Evolutionary conservation across 108 stramenopile species (phyloP), one percentile per base, ranked within the genome.

Genomic region (Nitzschia sp.): DNA sequence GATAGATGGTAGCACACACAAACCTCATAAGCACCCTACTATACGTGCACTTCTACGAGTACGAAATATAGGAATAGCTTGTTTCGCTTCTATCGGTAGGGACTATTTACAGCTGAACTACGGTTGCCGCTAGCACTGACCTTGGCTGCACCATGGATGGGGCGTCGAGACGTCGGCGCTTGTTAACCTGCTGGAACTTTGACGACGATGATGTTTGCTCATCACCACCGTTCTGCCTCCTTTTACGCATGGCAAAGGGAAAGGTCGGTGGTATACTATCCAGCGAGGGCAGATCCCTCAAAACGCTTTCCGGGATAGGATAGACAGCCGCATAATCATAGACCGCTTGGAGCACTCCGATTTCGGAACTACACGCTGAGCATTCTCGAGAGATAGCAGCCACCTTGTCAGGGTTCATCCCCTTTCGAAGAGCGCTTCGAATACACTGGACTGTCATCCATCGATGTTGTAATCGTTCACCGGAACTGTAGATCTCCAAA

Each of bases 191-290:
- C n/a, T n/a, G n/a, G n/a, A n/a, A n/a, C n/a, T n/a, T n/a, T n/a
- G n/a, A n/a, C n/a, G n/a, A n/a, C n/a, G n/a, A n/a, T n/a, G n/a
- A n/a, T n/a, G n/a, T n/a, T n/a, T n/a, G n/a, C n/a, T n/a, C n/a
- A n/a, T n/a, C 38, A 42, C 38, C 38, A 42, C 38, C n/a, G n/a
- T 19, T 17, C 21, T 19, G 33, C 46, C 61, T 0, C 46, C 61
- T 0, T 24, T 62, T 62, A 19, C 24, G 31, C 42, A 42, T 32
- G 56, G 56, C 36, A 46, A 62, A 62, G 24, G 61, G 61, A 62
- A 62, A 62, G 18, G 38, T 42, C 1, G 24, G 25, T 9, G 15
- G 31, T 24, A 62, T 45, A 6, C 1, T n/a, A 9, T 23, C 24
- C 21, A 62, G 11, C 25, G 31, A 21, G 61, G 61, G 61, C 9